A percentile compares a stretch with the other conserved stretches of the same genome.
Evolutionary conservation across 2,329 filamentous ascomycete species (phyloP).

Genomic region (Cladosporium phlei): DNA sequence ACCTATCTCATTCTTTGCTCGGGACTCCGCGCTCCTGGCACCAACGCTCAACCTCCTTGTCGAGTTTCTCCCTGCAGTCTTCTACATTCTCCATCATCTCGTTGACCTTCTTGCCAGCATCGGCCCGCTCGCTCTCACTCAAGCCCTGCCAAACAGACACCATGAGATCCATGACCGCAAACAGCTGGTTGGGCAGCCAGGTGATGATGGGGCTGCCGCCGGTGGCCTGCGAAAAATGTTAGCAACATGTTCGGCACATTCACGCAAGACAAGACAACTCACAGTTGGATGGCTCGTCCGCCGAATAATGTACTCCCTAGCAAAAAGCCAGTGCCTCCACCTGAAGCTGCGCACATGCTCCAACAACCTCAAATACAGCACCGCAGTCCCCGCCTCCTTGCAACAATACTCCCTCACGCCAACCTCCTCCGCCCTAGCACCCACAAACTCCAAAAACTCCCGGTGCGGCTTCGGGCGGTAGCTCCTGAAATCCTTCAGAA

Average conservation of each 20-base stretch:
- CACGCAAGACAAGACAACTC: neutral
- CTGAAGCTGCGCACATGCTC: constrained; percentile 76
- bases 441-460: constrained; percentile 72
- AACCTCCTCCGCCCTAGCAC: constrained; percentile 46
- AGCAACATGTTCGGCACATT: neutral
- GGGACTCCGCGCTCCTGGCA: constrained; percentile 37
- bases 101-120: constrained; percentile 20
- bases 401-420: constrained; percentile 54
- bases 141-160: constrained; percentile 48
- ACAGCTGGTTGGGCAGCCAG: constrained; percentile 77
- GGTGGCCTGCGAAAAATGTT: constrained; percentile 49
- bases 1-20: neutral
- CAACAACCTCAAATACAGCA: constrained; percentile 48
- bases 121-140: constrained; percentile 15
- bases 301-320: constrained; percentile 78
- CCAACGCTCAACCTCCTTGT: constrained; percentile 72
- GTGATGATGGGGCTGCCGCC: constrained; percentile 79
- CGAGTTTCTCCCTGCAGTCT: constrained; percentile 60
- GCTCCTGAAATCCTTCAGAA: constrained; percentile 80
- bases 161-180: constrained; percentile 70
- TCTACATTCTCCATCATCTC: constrained; percentile 63
- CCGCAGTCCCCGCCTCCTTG: constrained; percentile 30
- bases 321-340: constrained; percentile 83
- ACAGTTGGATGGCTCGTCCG: constrained; percentile 65
- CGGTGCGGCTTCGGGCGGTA: constrained; percentile 88